Evolutionary conservation across 1,139 yeast species (phyloP), one percentile per base, ranked within the genome.

Genomic region (Blastobotrys capitulatus): DNA sequence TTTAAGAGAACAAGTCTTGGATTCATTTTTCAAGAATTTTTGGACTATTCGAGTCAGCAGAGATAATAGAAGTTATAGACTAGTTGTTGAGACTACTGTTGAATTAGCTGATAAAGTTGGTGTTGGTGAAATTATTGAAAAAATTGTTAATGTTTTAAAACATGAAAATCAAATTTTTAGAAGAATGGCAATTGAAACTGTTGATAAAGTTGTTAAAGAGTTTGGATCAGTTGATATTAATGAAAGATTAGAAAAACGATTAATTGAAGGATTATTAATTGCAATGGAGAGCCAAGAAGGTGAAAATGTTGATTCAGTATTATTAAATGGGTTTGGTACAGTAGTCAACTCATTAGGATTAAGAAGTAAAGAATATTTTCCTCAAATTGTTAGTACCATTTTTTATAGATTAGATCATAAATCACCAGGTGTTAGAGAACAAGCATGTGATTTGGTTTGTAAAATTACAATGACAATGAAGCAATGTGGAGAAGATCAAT

Each of bases 201-300:
- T 84, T 0, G 75, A 78, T 50, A 74, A 70, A 53, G 72, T 80
- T 2, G 66, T 81, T 1, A 61, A 68, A 2, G 57, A 69, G 5
- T 58, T 73, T 4, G 81, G 85, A 0, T 72, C 79, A 1, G 69
- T 73, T 8, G 84, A 79, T 46, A 61, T 83, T 27, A 70, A 77
- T 29, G 82, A 75, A 42, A 69, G 83, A 50, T 65, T 82, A 13
- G 96, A 88, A 57, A 77, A 79, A 42, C 70, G 82, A 42, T 70
- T 92, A 39, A 75, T 92, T 10, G 97, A 92, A 67, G 95, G 95
- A 1, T 73, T 88, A 1, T 67, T 90, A n/a, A 82, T 76, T 52
- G 89, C 96, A 0, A 86, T 86, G 62, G 96, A 88, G 65, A 86
- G 86, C 61, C 96, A 88, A 65, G 88, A 86, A 52, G 96, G 89